Conservation (phyloP, 2,329 filamentous ascomycete species). For the Venturia carpophila region DNA sequence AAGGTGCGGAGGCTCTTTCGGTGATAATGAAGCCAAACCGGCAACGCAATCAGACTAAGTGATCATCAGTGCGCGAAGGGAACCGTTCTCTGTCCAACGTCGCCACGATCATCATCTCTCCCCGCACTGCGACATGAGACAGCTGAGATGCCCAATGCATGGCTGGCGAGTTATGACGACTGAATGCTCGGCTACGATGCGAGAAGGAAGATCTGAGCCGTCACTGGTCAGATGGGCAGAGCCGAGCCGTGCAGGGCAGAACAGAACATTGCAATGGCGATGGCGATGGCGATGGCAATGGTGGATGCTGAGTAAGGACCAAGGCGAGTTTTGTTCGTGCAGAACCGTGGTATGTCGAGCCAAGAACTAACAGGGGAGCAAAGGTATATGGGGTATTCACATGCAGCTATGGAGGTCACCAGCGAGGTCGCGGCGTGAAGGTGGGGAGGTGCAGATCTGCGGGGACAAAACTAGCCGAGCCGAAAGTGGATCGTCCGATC, state of each 20-base stretch:
- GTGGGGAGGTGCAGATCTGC: background rate
- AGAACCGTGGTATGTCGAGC: background rate
- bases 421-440: background rate
- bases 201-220: background rate
- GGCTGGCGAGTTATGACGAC: slow-evolving; percentile 1
- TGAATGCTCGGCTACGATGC: background rate
- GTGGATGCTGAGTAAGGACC: background rate
- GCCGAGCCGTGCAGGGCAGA: no score
- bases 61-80: background rate
- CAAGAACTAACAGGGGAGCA: no score
- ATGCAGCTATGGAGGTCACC: background rate
- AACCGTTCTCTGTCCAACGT: background rate
- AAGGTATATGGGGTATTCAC: background rate
- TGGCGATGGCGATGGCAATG: background rate
- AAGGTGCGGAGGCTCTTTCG: background rate
- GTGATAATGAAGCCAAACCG: background rate
- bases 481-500: no score
- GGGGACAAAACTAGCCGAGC: no score
- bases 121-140: slow-evolving; percentile 3
- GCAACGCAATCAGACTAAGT: background rate
- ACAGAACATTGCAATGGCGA: background rate
- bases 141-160: background rate
- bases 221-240: background rate
- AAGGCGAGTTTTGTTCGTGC: background rate
- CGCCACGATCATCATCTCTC: background rate